phyloP scores from a whole-genome alignment of 352 stramenopile species.

The Globisporangium yorkense region DNA sequence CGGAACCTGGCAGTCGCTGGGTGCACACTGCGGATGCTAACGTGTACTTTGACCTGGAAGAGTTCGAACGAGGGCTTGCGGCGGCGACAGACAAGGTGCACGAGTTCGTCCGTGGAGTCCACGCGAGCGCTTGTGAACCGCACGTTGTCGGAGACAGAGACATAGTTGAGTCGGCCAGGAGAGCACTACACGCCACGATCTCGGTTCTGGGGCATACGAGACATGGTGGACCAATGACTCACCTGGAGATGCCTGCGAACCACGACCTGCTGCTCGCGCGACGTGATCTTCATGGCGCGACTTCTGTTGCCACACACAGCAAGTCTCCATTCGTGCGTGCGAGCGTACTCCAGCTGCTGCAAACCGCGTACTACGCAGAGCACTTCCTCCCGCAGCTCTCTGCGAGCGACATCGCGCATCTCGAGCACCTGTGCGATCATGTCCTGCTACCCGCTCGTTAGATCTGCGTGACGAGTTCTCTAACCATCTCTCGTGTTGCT shows the following conservation, averaged over 20 bases:
- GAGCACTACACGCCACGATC: constrained; percentile 1
- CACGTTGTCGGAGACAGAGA: constrained; percentile 7
- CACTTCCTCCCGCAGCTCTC: constrained; percentile 20
- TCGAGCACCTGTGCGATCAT: constrained; percentile 28
- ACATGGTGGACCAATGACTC: not conserved
- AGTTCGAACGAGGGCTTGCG: constrained; percentile 28
- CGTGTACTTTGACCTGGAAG: constrained; percentile 31
- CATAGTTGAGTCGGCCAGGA: not conserved
- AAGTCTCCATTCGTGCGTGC: constrained; percentile 21
- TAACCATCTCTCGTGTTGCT: not conserved
- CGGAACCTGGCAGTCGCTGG: not conserved
- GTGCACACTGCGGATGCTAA: constrained; percentile 16
- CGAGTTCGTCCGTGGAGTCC: constrained; percentile 3
- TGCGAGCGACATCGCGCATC: constrained; percentile 10
- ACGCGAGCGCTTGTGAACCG: constrained; percentile 4
- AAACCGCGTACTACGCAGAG: constrained; percentile 27
- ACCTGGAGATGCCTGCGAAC: not conserved
- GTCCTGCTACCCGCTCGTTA: not conserved
- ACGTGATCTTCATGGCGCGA: not conserved
- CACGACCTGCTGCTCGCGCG: not conserved
- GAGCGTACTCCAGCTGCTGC: constrained; percentile 33
- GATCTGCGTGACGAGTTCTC: not conserved
- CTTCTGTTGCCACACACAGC: not conserved
- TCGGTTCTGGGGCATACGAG: constrained; percentile 1
- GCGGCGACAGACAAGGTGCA: constrained; percentile 3